phyloP scores from a whole-genome alignment of 495 filamentous ascomycete species.

The Alectoria sarmentosa region DNA sequence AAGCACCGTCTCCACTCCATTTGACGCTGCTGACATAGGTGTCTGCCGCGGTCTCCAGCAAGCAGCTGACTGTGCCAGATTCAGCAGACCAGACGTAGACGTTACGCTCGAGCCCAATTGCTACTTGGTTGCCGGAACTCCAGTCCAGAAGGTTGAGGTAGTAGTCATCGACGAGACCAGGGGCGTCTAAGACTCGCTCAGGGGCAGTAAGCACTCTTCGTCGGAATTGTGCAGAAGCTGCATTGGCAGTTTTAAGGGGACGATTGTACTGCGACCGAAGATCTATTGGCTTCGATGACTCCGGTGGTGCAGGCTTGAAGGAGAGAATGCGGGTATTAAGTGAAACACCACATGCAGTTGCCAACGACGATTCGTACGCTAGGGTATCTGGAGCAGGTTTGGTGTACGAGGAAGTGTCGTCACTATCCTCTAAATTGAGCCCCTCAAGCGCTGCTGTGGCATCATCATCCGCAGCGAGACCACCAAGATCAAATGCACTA shows the following conservation, averaged over 20 bases:
- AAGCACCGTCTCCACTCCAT: conserved; percentile 96
- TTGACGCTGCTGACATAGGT: conserved; percentile 98
- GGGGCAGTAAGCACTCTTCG: conserved; percentile 89
- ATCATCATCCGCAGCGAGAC: conserved; percentile 63
- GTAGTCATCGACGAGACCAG: conserved; percentile 94
- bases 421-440: conserved; percentile 61
- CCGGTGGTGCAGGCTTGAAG: conserved; percentile 94
- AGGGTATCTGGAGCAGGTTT: conserved; percentile 78
- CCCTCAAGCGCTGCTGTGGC: conserved; percentile 70
- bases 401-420: conserved; percentile 49
- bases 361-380: conserved; percentile 88
- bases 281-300: conserved; percentile 96
- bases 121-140: conserved; percentile 95
- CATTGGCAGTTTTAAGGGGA: conserved; percentile 71
- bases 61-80: conserved; percentile 73
- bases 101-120: conserved; percentile 91
- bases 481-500: conserved; percentile 57
- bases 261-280: conserved; percentile 97
- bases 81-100: conserved; percentile 99
- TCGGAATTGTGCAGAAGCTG: conserved; percentile 71
- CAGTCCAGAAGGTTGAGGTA: conserved; percentile 98
- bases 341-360: conserved; percentile 84
- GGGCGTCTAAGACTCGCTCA: conserved; percentile 95
- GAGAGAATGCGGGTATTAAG: conserved; percentile 94
- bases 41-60: conserved; percentile 78